These are phyloP conservation scores for Catenaria anguillulae DNA, from an alignment of 371 early-diverging fungal species.

Conservation along the genomic window DNA sequence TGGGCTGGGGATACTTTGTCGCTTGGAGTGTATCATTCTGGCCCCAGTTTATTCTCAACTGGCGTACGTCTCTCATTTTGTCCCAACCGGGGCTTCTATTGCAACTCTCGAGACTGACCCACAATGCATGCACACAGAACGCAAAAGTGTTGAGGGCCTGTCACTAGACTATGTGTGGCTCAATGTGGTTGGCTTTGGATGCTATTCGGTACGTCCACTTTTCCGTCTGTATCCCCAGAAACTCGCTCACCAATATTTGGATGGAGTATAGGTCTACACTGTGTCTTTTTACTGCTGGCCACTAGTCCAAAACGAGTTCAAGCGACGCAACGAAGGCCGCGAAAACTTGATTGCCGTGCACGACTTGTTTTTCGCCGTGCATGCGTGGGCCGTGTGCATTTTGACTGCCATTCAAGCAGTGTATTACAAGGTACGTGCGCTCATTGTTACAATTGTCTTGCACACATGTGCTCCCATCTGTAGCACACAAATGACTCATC, in stretches of 20 bases:
- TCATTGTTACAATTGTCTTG: too few species aligned
- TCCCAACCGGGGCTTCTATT: too few species aligned
- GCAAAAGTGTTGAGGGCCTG: conserved; percentile 66
- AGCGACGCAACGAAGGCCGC: conserved; percentile 43
- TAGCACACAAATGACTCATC: too few species aligned
- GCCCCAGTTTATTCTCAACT: too few species aligned
- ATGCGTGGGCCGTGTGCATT: conserved; percentile 54
- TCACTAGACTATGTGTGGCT: conserved; percentile 78
- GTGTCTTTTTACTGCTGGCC: conserved; percentile 49
- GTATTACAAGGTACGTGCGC: background rate
- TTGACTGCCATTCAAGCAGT: conserved; percentile 49
- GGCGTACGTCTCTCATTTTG: conserved; percentile 9
- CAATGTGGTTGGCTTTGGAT: conserved; percentile 71
- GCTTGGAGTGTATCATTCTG: too few species aligned
- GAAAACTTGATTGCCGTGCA: conserved; percentile 62
- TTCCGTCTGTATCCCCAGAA: too few species aligned
- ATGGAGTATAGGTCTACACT: conserved; percentile 63
- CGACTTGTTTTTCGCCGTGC: conserved; percentile 75
- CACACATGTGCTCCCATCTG: too few species aligned
- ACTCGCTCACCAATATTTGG: too few species aligned
- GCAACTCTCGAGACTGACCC: too few species aligned
- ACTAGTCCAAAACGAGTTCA: conserved; percentile 56
- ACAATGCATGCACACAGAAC: too few species aligned
- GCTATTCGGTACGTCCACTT: too few species aligned
- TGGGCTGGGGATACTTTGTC: too few species aligned